These are phyloP conservation scores for Podaxis sp. DNA, from an alignment of 768 basidiomycete species.

Conservation along the genomic window DNA sequence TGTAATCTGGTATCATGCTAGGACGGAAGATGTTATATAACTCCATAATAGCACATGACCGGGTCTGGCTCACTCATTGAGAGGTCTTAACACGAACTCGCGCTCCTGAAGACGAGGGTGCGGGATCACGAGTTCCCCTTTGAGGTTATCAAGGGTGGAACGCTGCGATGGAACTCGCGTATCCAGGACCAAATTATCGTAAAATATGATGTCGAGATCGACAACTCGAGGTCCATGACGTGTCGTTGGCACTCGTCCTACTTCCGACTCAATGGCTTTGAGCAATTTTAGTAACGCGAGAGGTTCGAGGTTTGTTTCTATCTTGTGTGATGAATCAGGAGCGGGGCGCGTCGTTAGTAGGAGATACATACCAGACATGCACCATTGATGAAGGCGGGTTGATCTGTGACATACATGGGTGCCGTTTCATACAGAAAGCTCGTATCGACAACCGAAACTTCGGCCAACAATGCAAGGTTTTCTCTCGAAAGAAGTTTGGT, in stretches of 20 bases:
- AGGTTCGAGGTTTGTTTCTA: constrained; percentile 72
- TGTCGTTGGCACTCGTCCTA: constrained; percentile 78
- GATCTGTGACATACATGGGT: constrained; percentile 95
- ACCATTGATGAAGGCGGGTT: constrained; percentile 86
- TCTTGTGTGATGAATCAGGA: constrained; percentile 38
- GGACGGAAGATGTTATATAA: not conserved
- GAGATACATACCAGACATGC: constrained; percentile 72
- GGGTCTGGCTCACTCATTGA: constrained; percentile 71
- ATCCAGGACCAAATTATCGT: constrained; percentile 60
- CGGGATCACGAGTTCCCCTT: constrained; percentile 76
- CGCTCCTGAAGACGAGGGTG: constrained; percentile 81
- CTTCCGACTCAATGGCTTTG: constrained; percentile 68
- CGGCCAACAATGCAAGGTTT: constrained; percentile 9
- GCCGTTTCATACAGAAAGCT: constrained; percentile 92
- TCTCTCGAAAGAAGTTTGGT: constrained; percentile 23
- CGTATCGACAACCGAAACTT: constrained; percentile 59
- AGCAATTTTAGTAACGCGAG: constrained; percentile 54
- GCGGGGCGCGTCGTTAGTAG: not conserved
- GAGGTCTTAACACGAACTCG: constrained; percentile 88
- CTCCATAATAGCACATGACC: not conserved
- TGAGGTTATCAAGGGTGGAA: constrained; percentile 46
- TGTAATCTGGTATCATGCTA: constrained; percentile 78
- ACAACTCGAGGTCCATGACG: constrained; percentile 87
- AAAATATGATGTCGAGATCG: constrained; percentile 86
- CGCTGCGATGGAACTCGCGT: constrained; percentile 43